Evolutionary conservation across 192 early-diverging fungal species (phyloP).

Genomic region (Allomyces macrogynus): DNA sequence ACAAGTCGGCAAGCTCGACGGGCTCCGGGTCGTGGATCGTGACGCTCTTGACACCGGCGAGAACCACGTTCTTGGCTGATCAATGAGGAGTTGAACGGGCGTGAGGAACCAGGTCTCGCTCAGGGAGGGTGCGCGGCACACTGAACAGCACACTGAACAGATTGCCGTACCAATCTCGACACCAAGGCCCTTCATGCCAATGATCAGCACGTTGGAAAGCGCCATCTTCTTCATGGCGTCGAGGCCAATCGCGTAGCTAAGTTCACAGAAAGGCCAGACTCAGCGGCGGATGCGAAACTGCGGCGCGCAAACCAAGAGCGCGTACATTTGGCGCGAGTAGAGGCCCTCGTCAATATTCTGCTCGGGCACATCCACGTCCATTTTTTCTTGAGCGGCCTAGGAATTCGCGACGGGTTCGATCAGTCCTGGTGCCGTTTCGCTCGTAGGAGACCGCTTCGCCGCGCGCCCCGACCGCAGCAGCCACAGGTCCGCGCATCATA

Average conservation of each 20-base stretch:
- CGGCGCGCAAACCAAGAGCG: conserved; percentile 9
- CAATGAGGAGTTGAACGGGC: too few species aligned
- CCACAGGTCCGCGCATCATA: too few species aligned
- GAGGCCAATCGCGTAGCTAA: conserved; percentile 73
- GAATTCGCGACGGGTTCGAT: too few species aligned
- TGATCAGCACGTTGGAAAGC: conserved; percentile 80
- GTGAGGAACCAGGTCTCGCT: not conserved
- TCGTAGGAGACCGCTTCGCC: too few species aligned
- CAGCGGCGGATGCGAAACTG: not conserved
- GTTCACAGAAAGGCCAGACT: not conserved
- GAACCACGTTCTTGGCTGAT: conserved; percentile 87
- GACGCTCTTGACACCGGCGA: conserved; percentile 98
- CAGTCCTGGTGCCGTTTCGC: too few species aligned
- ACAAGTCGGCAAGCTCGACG: conserved; percentile 61
- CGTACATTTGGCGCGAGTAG: conserved; percentile 97
- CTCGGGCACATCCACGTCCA: conserved; percentile 7
- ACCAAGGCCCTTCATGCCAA: conserved; percentile 90
- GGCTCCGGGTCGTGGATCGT: conserved; percentile 72
- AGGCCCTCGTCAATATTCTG: conserved; percentile 78
- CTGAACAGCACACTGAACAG: not conserved
- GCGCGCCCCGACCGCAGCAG: too few species aligned
- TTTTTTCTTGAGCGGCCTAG: conserved; percentile 1
- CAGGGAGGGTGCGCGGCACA: not conserved
- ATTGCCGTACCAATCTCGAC: conserved; percentile 71
- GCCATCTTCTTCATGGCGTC: conserved; percentile 98